Evolutionary conservation across 208 protist genomes (phyloP).

Genomic region (Acanthamoeba quina): DNA sequence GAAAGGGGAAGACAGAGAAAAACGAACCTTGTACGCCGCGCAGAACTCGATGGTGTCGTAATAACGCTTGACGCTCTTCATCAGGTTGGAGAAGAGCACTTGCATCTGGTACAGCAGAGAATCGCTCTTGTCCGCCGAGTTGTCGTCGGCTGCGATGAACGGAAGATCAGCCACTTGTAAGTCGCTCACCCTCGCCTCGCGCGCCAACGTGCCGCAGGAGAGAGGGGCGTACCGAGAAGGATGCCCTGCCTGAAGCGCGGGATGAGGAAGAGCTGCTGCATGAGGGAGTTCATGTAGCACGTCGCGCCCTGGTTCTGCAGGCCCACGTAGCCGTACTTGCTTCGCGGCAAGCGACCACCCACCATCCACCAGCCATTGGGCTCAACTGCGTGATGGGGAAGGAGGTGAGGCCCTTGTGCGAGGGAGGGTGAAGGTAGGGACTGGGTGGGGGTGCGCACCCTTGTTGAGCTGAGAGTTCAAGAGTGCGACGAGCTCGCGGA

Average conservation of each 20-base stretch:
- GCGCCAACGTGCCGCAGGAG: neutral
- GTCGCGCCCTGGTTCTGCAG: constrained; percentile 90
- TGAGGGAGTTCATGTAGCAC: constrained; percentile 91
- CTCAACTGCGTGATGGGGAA: neutral
- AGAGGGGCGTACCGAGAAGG: constrained; percentile 12
- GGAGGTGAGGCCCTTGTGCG: too few species aligned
- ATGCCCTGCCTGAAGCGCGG: constrained; percentile 77
- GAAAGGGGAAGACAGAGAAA: neutral
- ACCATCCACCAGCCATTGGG: constrained; percentile 25
- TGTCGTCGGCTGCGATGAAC: constrained; percentile 26
- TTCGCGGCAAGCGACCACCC: constrained; percentile 1
- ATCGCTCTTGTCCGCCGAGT: constrained; percentile 22
- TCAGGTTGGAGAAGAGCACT: constrained; percentile 83
- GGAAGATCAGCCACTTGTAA: too few species aligned
- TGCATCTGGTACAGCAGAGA: constrained; percentile 83
- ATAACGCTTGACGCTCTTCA: constrained; percentile 79
- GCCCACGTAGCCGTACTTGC: constrained; percentile 86
- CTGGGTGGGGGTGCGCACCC: neutral
- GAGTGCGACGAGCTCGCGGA: constrained; percentile 34
- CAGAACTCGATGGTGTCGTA: constrained; percentile 85
- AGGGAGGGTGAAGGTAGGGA: neutral
- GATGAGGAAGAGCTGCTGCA: constrained; percentile 89
- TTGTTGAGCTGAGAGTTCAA: constrained; percentile 46
- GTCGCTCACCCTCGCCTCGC: neutral
- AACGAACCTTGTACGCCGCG: constrained; percentile 74